phyloP scores from a whole-genome alignment of 2,329 filamentous ascomycete species.

The Penicillium sp. region DNA sequence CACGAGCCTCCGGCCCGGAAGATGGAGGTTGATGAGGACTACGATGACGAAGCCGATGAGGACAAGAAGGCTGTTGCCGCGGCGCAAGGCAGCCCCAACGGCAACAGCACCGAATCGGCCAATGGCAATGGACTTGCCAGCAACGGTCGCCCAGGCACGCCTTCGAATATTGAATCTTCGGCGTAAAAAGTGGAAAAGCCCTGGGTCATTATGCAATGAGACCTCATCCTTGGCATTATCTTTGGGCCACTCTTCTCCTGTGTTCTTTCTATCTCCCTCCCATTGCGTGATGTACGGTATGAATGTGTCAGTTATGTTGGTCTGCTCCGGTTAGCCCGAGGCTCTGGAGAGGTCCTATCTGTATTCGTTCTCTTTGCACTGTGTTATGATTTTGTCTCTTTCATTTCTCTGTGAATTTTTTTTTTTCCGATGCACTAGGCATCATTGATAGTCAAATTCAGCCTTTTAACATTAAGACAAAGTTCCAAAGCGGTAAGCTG shows the following conservation, averaged over 20 bases:
- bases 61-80: constrained; percentile 52
- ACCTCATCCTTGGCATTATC: neutral
- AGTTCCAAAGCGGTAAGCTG: neutral
- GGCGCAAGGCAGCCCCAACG: constrained; percentile 36
- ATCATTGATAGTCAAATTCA: constrained; percentile 17
- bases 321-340: constrained; percentile 12
- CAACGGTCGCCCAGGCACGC: constrained; percentile 27
- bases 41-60: constrained; percentile 90
- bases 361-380: constrained; percentile 22
- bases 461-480: constrained; percentile 6
- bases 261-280: constrained; percentile 17
- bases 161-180: constrained; percentile 31
- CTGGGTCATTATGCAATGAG: neutral
- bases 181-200: constrained; percentile 18
- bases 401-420: constrained; percentile 19
- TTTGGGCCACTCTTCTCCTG: neutral
- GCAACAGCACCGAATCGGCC: constrained; percentile 25
- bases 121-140: constrained; percentile 27
- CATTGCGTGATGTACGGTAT: constrained; percentile 24
- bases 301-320: constrained; percentile 20
- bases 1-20: constrained; percentile 85
- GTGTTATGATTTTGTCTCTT: constrained; percentile 19
- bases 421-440: constrained; percentile 16
- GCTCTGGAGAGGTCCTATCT: constrained; percentile 15
- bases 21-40: constrained; percentile 96